Base-by-base conservation (phyloP, 2,329 filamentous ascomycete species). In the Phyllosticta citrichinensis region DNA sequence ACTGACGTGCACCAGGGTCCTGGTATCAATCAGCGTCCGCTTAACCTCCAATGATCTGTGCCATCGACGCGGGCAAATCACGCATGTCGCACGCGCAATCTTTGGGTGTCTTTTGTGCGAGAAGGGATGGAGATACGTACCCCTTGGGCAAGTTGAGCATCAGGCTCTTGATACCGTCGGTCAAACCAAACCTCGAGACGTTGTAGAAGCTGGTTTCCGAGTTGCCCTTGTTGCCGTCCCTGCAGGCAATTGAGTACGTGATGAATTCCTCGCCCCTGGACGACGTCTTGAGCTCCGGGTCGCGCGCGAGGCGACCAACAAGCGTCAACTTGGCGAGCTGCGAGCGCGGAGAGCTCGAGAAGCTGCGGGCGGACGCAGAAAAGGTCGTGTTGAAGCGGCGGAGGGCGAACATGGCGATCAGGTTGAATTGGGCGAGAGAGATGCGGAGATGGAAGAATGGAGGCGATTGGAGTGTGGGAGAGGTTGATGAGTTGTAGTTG, bases 151-250 rank as follows among this genome's bases (percentile, higher is more conserved):
- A 75, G 69, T 76, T 79, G 70, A 89, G 77, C 67, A 96, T 73
- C 70, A 83, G 87, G 64, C 96, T 89, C 70, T 87, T 86, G 72
- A 82, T 75, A 12, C 87, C 89, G 65, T 89, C 85, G 14, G 14
- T n/a, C 40, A 47, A n/a, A 79, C 55, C 77, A 73, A 97, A 97
- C 77, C 81, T 85, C 35, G 85, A 80, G 60, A 97, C 80, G 62
- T 81, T 82, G 81, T 95, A 97, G 88, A 89, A 97, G 80, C 87
- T 94, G 30, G 88, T 89, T 71, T 85, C 82, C 70, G 84, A 81
- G 17, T 93, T 87, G 12, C 93, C 88, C 65, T 77, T 79, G 63
- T 80, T 76, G 14, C 91, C 91, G 63, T 73, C 74, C 73, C 79
- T 86, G 68, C 85, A 88, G 57, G 84, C 92, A 64, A 99, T 78